Evolutionary conservation across 305 asterid genomes (phyloP).

Genomic region (Caryopteris hybrid): DNA sequence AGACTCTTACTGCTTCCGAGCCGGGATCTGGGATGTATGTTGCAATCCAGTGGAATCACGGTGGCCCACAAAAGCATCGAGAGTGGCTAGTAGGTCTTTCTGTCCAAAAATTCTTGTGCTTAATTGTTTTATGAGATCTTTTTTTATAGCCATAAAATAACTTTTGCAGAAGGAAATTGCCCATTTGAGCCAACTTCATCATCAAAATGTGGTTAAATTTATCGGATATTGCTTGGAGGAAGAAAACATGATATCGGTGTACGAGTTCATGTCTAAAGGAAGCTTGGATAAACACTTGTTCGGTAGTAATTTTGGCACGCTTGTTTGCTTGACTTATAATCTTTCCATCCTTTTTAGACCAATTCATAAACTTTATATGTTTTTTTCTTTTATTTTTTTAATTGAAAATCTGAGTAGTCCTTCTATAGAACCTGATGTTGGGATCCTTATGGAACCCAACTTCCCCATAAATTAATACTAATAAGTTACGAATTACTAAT

Average conservation of each 20-base stretch:
- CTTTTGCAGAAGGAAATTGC: conserved; percentile 42
- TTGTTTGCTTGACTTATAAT: too few species aligned
- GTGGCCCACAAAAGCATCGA: conserved; percentile 33
- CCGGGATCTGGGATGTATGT: conserved; percentile 49
- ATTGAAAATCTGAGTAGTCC: too few species aligned
- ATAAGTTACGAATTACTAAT: too few species aligned
- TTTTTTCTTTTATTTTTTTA: too few species aligned
- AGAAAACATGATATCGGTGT: conserved; percentile 47
- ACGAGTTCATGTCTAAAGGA: conserved; percentile 63
- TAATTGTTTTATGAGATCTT: neutral
- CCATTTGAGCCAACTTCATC: conserved; percentile 47
- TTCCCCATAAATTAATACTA: too few species aligned
- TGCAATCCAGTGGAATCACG: conserved; percentile 49
- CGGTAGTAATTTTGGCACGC: conserved; percentile 48
- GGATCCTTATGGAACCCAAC: too few species aligned
- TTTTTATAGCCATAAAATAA: neutral
- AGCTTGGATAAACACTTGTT: conserved; percentile 52
- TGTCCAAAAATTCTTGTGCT: neutral
- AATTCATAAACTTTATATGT: too few species aligned
- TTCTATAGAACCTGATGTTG: too few species aligned
- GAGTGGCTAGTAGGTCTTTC: conserved; percentile 51
- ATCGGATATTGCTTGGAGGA: conserved; percentile 55
- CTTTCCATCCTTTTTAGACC: too few species aligned
- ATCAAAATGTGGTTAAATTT: conserved; percentile 55
- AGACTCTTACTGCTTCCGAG: conserved; percentile 34